Evolutionary conservation across 164 flowering plant species (phyloP), one percentile per base, ranked within the genome.

Genomic region (Pachysandra terminalis): DNA sequence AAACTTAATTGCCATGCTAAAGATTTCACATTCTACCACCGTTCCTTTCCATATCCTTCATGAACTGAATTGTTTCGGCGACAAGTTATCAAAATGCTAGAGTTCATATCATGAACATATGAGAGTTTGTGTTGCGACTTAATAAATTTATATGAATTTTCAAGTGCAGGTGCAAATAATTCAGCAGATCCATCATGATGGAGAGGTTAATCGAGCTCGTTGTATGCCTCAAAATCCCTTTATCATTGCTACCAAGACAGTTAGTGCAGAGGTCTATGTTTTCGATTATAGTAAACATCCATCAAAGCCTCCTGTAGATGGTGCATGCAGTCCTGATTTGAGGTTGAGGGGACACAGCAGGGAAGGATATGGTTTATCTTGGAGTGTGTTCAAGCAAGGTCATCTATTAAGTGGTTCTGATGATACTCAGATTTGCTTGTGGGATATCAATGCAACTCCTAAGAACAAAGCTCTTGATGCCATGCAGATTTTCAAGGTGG

Each of bases 121-220:
- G 51, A 12, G 51, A 10, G 57, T 25, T 27, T 57, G 57, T 61
- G 55, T 23, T 63, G 10, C 28, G 37, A 32, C 7, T 32, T 32
- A 32, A 3, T 15, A 49, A 59, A 16, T 57, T 10, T n/a, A n/a
- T 48, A 7, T 16, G 32, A n/a, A 57, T 25, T 62, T 59, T 45
- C 19, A 19, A 54, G 62, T 85, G 63, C 81, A 93, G 98, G 98
- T 94, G 22, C 94, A 95, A 81, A 90, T 95, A 56, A 87, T 92
- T 24, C 97, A 95, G 79, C 96, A 90, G 74, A 91, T 95, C 67
- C 85, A 87, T 72, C 96, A 89, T 75, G 98, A 91, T 62, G 98
- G 98, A 48, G 98, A 95, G 81, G 98, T 95, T 27, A 92, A 95
- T 64, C 80, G 98, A 5, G 98, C 98, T 69, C 97, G 98, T 26